A percentile compares a stretch with the other conserved stretches of the same genome.
These are phyloP conservation scores for Clarireedia homoeocarpa DNA, from an alignment of 2,329 filamentous ascomycete genomes.

Conservation along the genomic window DNA sequence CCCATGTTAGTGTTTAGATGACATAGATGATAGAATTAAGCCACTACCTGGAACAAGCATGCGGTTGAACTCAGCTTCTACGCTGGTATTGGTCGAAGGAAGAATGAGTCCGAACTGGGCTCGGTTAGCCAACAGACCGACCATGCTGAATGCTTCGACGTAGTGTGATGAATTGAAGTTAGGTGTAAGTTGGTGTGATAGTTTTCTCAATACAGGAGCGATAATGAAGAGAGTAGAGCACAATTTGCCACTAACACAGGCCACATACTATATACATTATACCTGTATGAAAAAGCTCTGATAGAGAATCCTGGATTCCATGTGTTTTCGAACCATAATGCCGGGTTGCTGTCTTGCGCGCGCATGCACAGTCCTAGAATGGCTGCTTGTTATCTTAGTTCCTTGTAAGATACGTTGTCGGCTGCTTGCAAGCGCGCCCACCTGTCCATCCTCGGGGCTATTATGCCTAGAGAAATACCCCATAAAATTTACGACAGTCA, in stretches of 20 bases:
- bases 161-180: not conserved
- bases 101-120: slow-evolving; percentile 28
- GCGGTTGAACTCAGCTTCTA: slow-evolving; percentile 30
- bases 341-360: not conserved
- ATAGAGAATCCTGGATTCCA: not conserved
- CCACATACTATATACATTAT: not conserved
- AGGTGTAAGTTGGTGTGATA: too few relatives aligned
- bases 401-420: not conserved
- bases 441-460: too few relatives aligned
- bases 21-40: not conserved
- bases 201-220: too few relatives aligned
- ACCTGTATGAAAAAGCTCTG: not conserved
- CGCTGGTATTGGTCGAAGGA: slow-evolving; percentile 30
- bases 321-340: not conserved
- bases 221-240: too few relatives aligned
- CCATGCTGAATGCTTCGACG: not conserved
- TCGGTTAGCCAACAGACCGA: not conserved
- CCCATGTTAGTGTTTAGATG: not conserved
- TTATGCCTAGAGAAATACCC: not conserved
- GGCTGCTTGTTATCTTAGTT: not conserved
- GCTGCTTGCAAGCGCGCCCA: not conserved
- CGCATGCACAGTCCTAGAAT: not conserved
- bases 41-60: slow-evolving; percentile 24
- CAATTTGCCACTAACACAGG: not conserved
- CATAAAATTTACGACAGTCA: not conserved